Evolutionary conservation across 1,139 yeast genomes (phyloP).

Genomic region (Candida pseudoviswanathii): DNA sequence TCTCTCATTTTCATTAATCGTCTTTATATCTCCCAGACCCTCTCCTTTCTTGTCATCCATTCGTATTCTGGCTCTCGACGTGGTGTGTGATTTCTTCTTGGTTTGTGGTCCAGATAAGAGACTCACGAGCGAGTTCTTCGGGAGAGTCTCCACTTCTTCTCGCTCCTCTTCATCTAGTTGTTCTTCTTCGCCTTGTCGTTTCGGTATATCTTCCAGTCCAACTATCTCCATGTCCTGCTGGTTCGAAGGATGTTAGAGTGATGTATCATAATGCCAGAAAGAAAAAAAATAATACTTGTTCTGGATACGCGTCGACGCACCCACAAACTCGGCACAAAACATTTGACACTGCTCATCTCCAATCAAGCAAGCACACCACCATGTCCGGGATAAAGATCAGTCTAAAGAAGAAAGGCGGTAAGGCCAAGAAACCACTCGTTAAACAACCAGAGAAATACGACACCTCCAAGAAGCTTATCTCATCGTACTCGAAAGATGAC

Average conservation of each 20-base stretch:
- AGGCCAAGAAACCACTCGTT: slow-evolving; percentile 2
- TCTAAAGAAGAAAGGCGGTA: slow-evolving; percentile 20
- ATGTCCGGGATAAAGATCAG: slow-evolving; percentile 32
- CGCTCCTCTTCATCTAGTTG: slow-evolving; percentile 21
- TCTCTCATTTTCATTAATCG: background rate
- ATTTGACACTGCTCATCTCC: background rate
- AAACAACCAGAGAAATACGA: slow-evolving; percentile 16
- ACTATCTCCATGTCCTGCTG: slow-evolving; percentile 4
- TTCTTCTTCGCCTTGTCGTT: background rate
- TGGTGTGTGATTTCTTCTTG: slow-evolving; percentile 3
- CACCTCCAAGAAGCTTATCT: slow-evolving; percentile 20
- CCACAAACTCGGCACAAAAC: background rate
- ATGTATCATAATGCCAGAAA: background rate
- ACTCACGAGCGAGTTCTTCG: slow-evolving; percentile 3
- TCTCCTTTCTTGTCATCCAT: background rate
- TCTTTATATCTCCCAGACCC: background rate
- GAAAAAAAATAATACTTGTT: background rate
- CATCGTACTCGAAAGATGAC: slow-evolving; percentile 21
- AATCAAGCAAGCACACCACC: background rate
- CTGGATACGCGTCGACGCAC: background rate
- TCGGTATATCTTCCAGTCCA: slow-evolving; percentile 12
- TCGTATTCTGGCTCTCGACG: slow-evolving; percentile 3
- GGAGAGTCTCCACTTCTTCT: slow-evolving; percentile 14
- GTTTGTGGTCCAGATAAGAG: slow-evolving; percentile 16
- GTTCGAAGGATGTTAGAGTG: background rate